Conservation (phyloP, 2,329 filamentous ascomycete species). For the Talaromyces verruculosus region DNA sequence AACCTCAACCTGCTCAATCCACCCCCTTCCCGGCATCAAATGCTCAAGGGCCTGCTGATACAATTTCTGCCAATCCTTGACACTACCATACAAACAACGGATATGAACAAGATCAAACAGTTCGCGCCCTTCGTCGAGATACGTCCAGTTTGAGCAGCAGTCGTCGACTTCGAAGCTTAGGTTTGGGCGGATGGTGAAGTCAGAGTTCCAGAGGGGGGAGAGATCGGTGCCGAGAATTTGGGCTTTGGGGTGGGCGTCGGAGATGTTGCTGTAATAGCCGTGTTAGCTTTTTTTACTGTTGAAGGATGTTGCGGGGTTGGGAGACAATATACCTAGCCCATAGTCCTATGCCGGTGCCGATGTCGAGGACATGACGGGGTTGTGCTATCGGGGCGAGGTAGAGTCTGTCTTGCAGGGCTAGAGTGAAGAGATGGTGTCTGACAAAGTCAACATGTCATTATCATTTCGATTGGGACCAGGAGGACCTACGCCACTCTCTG, state of each 20-base stretch:
- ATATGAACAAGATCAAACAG: conserved; percentile 48
- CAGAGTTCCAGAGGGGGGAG: conserved; percentile 30
- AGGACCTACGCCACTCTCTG: conserved; percentile 28
- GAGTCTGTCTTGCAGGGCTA: conserved; percentile 30
- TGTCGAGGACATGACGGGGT: conserved; percentile 32
- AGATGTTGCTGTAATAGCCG: conserved; percentile 24
- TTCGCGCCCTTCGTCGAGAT: conserved; percentile 29
- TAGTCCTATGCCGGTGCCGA: conserved; percentile 35
- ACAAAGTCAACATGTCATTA: background rate
- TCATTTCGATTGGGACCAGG: background rate
- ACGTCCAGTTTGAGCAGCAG: conserved; percentile 38
- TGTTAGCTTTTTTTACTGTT: background rate
- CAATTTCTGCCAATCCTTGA: conserved; percentile 36
- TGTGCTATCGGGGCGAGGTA: conserved; percentile 31
- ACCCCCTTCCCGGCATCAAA: conserved; percentile 36
- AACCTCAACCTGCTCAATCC: conserved; percentile 44
- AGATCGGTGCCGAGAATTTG: conserved; percentile 41
- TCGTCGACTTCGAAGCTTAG: conserved; percentile 37
- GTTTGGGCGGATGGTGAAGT: conserved; percentile 29
- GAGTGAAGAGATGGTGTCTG: conserved; percentile 31
- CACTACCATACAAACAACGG: conserved; percentile 38
- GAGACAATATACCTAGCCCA: conserved; percentile 32
- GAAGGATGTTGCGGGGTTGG: background rate
- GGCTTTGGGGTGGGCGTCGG: conserved; percentile 33
- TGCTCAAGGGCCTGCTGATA: conserved; percentile 38